These are phyloP conservation scores for Helminthosporium solani DNA, from an alignment of 2,329 filamentous ascomycete genomes.

Conservation along the genomic window DNA sequence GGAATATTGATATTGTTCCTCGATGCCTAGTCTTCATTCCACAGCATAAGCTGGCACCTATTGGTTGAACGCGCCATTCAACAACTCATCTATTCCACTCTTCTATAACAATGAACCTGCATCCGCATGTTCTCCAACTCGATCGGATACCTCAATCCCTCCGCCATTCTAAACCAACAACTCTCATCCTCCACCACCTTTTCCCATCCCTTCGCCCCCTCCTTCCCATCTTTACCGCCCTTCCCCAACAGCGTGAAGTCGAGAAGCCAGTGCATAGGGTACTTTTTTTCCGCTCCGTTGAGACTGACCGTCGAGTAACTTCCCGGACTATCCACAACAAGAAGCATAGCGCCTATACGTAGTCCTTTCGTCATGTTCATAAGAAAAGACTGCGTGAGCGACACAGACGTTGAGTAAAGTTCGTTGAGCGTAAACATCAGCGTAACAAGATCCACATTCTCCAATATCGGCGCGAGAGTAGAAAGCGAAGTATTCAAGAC, in stretches of 20 bases:
- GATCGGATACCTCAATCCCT: slow-evolving; percentile 73
- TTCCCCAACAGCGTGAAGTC: slow-evolving; percentile 71
- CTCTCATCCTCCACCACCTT: slow-evolving; percentile 75
- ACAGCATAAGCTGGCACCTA: neutral
- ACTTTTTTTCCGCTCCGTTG: slow-evolving; percentile 59
- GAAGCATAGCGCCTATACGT: slow-evolving; percentile 63
- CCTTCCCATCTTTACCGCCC: slow-evolving; percentile 13
- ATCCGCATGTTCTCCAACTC: slow-evolving; percentile 92
- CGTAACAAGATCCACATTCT: slow-evolving; percentile 61
- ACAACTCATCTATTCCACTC: slow-evolving; percentile 1
- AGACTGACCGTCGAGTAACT: slow-evolving; percentile 84
- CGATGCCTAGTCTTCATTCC: neutral
- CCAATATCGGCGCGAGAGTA: slow-evolving; percentile 36
- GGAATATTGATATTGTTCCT: no score
- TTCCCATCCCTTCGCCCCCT: slow-evolving; percentile 58
- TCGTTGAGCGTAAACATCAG: slow-evolving; percentile 95
- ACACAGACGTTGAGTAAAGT: slow-evolving; percentile 76
- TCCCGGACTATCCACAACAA: slow-evolving; percentile 90
- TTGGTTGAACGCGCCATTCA: no score
- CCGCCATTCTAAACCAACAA: slow-evolving; percentile 74
- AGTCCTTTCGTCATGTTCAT: slow-evolving; percentile 64
- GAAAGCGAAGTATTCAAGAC: slow-evolving; percentile 47
- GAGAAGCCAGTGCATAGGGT: slow-evolving; percentile 92
- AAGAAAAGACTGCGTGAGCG: slow-evolving; percentile 75
- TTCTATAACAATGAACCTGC: slow-evolving; percentile 77